These are phyloP conservation scores for Filosporella fistucella DNA, from an alignment of 495 filamentous ascomycete species.

Conservation along the genomic window DNA sequence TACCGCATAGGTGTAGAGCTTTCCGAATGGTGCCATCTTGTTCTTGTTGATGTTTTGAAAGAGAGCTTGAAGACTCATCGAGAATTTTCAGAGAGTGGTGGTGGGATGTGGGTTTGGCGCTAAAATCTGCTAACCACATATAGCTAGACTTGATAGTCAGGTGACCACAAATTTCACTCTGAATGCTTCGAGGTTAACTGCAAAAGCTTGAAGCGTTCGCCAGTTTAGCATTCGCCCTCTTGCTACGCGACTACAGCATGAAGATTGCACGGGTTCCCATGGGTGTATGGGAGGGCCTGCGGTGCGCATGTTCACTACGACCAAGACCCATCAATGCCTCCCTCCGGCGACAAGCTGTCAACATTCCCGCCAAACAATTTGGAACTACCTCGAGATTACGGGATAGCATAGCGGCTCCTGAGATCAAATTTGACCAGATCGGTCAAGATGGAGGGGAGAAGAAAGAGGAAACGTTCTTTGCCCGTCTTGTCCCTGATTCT, in stretches of 20 bases:
- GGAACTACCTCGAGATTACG: constrained; percentile 12
- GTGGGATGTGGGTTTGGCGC: background rate
- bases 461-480: constrained; percentile 21
- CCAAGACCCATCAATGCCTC: background rate
- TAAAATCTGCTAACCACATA: too few species aligned
- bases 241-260: constrained; percentile 15
- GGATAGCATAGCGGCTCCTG: constrained; percentile 18
- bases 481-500: constrained; percentile 77
- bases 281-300: constrained; percentile 15
- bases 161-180: too few species aligned
- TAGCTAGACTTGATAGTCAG: too few species aligned
- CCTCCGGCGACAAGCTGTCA: background rate
- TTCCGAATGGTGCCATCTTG: constrained; percentile 63
- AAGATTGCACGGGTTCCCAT: constrained; percentile 20
- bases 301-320: constrained; percentile 9
- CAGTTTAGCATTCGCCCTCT: too few species aligned
- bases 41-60: constrained; percentile 58
- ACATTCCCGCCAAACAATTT: constrained; percentile 9
- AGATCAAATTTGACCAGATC: constrained; percentile 16
- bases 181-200: too few species aligned
- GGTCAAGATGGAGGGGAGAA: constrained; percentile 3
- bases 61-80: constrained; percentile 14
- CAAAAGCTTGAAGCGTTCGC: too few species aligned
- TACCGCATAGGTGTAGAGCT: constrained; percentile 86
- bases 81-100: constrained; percentile 10